Evolutionary conservation across 2,329 filamentous ascomycete species (phyloP).

Genomic region (Hymenoscyphus linearis): DNA sequence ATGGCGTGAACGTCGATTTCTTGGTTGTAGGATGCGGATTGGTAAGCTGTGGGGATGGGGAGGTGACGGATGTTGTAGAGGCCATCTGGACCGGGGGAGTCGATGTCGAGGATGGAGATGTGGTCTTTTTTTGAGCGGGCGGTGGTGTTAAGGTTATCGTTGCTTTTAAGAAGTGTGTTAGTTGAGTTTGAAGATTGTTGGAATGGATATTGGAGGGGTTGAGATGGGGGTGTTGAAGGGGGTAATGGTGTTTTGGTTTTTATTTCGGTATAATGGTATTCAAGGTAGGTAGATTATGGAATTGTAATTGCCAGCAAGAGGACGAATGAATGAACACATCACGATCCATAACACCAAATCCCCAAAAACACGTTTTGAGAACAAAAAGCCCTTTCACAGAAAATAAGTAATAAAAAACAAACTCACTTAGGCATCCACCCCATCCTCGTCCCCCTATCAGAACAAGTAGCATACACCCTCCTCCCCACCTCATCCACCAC

Average conservation of each 20-base stretch:
- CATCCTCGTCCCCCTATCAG: slow-evolving; percentile 2
- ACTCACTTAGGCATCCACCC: slow-evolving; percentile 18
- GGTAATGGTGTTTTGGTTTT: too few species aligned
- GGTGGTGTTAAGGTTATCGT: slow-evolving; percentile 16
- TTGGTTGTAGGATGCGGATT: neutral
- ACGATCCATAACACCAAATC: too few species aligned
- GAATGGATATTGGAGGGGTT: neutral
- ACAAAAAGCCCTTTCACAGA: too few species aligned
- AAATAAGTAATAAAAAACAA: neutral
- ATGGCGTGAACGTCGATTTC: slow-evolving; percentile 29
- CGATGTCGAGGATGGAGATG: slow-evolving; percentile 19
- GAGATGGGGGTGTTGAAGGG: neutral
- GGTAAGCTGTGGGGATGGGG: slow-evolving; percentile 4
- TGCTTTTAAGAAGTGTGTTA: slow-evolving; percentile 5
- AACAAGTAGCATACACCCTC: slow-evolving; percentile 20
- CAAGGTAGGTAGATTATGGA: too few species aligned
- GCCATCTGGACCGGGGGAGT: slow-evolving; percentile 12
- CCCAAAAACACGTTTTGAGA: too few species aligned
- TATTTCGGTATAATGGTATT: too few species aligned
- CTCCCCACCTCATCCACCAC: slow-evolving; percentile 17
- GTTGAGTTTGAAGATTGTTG: neutral
- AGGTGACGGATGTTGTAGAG: slow-evolving; percentile 13
- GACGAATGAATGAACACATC: too few species aligned
- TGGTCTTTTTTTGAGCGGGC: slow-evolving; percentile 14
- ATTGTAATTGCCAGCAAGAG: too few species aligned